These are phyloP conservation scores for Lasiosphaeria miniovina DNA, from an alignment of 495 filamentous ascomycete genomes.

Conservation along the genomic window DNA sequence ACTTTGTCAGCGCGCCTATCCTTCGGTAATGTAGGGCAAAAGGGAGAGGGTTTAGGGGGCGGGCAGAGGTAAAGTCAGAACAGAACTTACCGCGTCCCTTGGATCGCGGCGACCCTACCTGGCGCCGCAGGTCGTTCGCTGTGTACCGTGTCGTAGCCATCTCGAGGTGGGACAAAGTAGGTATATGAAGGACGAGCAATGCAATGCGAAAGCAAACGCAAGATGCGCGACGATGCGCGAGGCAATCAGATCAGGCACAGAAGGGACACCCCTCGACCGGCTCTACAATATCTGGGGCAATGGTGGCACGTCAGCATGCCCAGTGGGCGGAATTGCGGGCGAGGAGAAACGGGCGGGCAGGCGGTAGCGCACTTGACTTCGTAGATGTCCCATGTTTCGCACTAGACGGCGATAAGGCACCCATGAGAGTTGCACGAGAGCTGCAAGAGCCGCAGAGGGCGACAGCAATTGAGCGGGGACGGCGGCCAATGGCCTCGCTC, in stretches of 20 bases:
- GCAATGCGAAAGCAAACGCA: background rate
- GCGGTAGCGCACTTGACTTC: slow-evolving; percentile 31
- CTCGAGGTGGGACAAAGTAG: no score
- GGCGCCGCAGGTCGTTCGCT: slow-evolving; percentile 44
- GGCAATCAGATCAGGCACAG: slow-evolving; percentile 15
- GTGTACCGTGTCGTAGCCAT: slow-evolving; percentile 47
- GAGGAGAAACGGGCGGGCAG: no score
- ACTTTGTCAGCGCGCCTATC: no score
- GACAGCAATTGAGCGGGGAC: slow-evolving; percentile 4
- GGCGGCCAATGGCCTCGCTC: background rate
- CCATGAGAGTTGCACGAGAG: slow-evolving; percentile 21
- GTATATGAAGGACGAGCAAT: slow-evolving; percentile 8
- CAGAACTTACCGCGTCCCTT: slow-evolving; percentile 46
- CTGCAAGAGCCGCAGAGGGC: background rate
- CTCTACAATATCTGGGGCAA: slow-evolving; percentile 30
- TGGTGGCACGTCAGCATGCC: slow-evolving; percentile 11
- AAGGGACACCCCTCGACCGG: slow-evolving; percentile 22
- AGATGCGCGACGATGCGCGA: background rate
- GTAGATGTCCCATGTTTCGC: slow-evolving; percentile 34
- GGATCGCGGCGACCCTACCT: slow-evolving; percentile 50
- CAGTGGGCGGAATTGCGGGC: background rate
- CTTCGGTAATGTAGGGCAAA: background rate
- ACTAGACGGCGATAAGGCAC: slow-evolving; percentile 26
- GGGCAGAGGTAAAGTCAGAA: background rate
- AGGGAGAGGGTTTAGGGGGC: slow-evolving; percentile 8